Conservation (phyloP, 1,284 basidiomycete genomes). For the Stereum hirsutum region DNA sequence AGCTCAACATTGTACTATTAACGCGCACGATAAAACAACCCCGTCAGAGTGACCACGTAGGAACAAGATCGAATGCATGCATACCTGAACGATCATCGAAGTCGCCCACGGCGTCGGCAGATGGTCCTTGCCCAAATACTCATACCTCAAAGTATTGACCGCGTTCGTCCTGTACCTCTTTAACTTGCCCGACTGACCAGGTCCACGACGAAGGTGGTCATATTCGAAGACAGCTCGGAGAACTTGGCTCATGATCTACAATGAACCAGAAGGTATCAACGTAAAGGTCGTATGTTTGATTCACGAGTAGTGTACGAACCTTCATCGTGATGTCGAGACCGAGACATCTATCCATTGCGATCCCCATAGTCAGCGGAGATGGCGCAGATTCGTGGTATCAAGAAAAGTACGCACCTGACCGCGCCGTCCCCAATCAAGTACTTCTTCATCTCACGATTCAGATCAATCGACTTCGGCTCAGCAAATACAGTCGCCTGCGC, state of each 20-base stretch:
- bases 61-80: conserved; percentile 1
- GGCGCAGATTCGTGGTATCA: not conserved
- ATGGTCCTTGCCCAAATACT: conserved; percentile 37
- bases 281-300: no score
- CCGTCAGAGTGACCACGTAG: not conserved
- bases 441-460: conserved; percentile 33
- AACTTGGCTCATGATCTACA: conserved; percentile 33
- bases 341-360: conserved; percentile 27
- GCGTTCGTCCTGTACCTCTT: conserved; percentile 27
- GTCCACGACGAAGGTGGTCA: conserved; percentile 40
- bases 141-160: conserved; percentile 23
- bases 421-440: conserved; percentile 47
- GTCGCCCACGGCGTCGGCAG: conserved; percentile 41
- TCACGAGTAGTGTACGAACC: conserved; percentile 23
- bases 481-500: conserved; percentile 26
- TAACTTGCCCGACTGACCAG: conserved; percentile 42
- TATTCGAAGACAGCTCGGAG: conserved; percentile 41
- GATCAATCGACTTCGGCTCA: conserved; percentile 36
- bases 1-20: not conserved
- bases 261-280: not conserved
- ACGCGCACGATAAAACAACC: not conserved
- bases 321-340: conserved; percentile 48
- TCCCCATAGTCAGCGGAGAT: not conserved
- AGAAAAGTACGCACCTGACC: conserved; percentile 27
- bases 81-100: conserved; percentile 36